A percentile compares a stretch with the other conserved stretches of the same genome.
Evolutionary conservation across 108 stramenopile species (phyloP).

Genomic region (Aurantiochytrium sp.): DNA sequence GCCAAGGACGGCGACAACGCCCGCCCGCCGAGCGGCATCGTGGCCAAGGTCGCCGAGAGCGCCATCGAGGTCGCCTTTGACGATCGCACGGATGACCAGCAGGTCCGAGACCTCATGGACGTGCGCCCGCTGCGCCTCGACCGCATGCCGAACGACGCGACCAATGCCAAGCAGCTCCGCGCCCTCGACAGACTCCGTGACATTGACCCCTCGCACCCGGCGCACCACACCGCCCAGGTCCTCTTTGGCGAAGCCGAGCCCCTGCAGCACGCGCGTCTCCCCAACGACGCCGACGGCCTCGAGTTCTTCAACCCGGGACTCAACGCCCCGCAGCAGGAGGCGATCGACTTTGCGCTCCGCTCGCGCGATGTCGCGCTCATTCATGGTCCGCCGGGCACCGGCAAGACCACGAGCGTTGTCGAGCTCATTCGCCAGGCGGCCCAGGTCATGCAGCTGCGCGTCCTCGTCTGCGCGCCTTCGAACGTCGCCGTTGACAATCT

Average conservation of each 20-base stretch:
- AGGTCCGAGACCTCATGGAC: neutral
- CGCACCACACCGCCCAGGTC: neutral
- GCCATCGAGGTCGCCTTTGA: neutral
- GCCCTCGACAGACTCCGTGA: neutral
- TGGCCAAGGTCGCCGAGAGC: neutral
- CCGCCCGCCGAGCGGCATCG: neutral
- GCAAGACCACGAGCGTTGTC: conserved; percentile 61
- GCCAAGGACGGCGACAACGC: neutral
- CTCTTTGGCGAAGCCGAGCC: neutral
- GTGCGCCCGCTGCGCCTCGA: neutral
- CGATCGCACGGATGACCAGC: neutral
- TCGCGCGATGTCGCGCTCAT: conserved; percentile 43
- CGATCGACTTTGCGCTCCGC: neutral
- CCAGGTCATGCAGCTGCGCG: conserved; percentile 57
- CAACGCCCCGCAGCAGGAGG: neutral
- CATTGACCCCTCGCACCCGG: neutral
- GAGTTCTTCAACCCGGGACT: neutral
- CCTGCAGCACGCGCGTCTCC: neutral
- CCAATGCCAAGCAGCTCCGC: neutral
- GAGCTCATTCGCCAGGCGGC: conserved; percentile 83
- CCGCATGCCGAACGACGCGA: neutral
- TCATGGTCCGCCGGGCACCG: conserved; percentile 62
- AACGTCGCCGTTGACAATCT: conserved; percentile 98
- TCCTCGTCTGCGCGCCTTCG: conserved; percentile 92
- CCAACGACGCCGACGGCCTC: neutral